phyloP scores from a whole-genome alignment of 371 early-diverging fungal genomes.

The Lichtheimia hyalospora region DNA sequence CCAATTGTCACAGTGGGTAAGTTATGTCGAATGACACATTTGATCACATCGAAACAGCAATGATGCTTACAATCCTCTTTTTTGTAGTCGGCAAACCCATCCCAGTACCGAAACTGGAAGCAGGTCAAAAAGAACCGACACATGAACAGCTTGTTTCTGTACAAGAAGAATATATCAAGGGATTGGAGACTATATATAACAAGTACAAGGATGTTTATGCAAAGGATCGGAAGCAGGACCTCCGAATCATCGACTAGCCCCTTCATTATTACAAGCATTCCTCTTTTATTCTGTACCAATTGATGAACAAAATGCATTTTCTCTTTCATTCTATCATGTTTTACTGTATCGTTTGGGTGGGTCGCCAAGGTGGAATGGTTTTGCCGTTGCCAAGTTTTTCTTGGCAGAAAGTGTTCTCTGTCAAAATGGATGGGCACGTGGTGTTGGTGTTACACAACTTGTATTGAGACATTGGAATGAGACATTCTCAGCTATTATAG shows the following conservation, averaged over 20 bases:
- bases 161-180: conserved; percentile 65
- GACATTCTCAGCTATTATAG: too few species aligned
- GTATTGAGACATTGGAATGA: too few species aligned
- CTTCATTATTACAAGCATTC: too few species aligned
- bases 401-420: too few species aligned
- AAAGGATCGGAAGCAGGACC: conserved; percentile 56
- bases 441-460: too few species aligned
- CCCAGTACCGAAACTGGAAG: conserved; percentile 48
- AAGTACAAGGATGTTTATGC: conserved; percentile 77
- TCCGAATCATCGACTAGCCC: conserved; percentile 52
- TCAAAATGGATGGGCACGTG: too few species aligned
- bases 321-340: too few species aligned
- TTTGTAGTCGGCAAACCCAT: conserved; percentile 70
- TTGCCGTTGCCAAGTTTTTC: too few species aligned
- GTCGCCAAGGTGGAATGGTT: too few species aligned
- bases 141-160: conserved; percentile 62
- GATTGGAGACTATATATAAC: conserved; percentile 59
- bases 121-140: conserved; percentile 56
- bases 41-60: neutral
- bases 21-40: neutral
- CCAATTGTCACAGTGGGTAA: conserved; percentile 55
- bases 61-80: neutral
- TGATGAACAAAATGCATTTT: too few species aligned
- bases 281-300: too few species aligned
- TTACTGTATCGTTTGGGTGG: too few species aligned